Evolutionary conservation across 176 grass and related monocot species (phyloP), one percentile per base, ranked within the genome.

Genomic region (Triticum urartu): DNA sequence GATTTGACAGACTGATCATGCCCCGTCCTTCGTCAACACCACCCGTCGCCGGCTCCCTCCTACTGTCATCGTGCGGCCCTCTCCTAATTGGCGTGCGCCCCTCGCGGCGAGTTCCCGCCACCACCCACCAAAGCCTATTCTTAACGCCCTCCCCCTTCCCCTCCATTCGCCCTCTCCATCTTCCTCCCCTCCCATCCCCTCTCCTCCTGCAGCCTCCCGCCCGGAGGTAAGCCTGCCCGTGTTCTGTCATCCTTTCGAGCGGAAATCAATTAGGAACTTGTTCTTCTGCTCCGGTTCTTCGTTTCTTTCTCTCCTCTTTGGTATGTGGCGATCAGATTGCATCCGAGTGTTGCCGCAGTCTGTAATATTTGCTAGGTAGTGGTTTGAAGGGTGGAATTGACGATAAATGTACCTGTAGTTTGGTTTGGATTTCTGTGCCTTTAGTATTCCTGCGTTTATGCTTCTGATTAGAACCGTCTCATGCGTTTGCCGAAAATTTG

Each of bases 161-260:
- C 68, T 81, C 69, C 69, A 56, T 81, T 64, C 50, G 7, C 40
- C 34, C 64, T 25, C 42, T 17, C 72, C 79, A 64, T 77, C 72
- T 75, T 26, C 73, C 18, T 77, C 47, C 18, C 26, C 59, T 14
- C 20, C 66, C 45, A 32, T 14, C 68, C 58, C 33, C 62, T 68
- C 40, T 75, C 87, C 33, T 35, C 34, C 45, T 78, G 67, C 62
- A 85, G 58, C 75, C 75, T 84, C 81, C 81, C 81, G 83, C 87
- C 71, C 56, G 58, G 81, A 84, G 87, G 87, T 89, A 84, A 24
- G 79, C 62, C 24, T 30, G 11, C 75, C 32, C 66, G 13, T 68
- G 7, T 10, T 68, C 66, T 9, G 1, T 14, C 7, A 72, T 24
- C 25, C 73, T 75, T 45, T 20, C 40, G 5, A 21, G 12, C 11